Conservation (phyloP, 176 grass and related monocot genomes). For the Zoysia pacifica region DNA sequence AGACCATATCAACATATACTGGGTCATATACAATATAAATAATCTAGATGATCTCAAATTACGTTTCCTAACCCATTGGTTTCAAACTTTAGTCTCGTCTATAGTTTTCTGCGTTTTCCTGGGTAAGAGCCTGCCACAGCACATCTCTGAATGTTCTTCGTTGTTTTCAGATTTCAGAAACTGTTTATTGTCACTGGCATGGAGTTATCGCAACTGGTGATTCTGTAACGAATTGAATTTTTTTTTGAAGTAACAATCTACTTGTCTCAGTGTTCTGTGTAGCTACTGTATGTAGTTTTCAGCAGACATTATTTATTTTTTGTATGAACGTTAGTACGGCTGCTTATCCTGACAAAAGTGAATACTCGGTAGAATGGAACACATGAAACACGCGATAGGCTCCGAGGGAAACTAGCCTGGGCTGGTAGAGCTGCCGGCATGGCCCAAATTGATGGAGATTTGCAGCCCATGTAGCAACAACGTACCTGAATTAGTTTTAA, state of each 20-base stretch:
- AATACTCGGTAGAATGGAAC: neutral
- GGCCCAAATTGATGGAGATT: neutral
- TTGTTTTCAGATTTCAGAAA: constrained; percentile 42
- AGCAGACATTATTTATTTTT: neutral
- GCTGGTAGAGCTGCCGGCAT: neutral
- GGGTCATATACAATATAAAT: neutral
- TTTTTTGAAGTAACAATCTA: constrained; percentile 37
- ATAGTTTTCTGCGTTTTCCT: constrained; percentile 40
- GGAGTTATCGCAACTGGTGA: constrained; percentile 21
- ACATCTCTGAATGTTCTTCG: constrained; percentile 43
- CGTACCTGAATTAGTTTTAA: neutral
- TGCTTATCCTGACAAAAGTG: neutral
- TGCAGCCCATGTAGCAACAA: neutral
- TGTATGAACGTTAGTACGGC: neutral
- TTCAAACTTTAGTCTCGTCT: constrained; percentile 39
- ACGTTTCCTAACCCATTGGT: constrained; percentile 62
- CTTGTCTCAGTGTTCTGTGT: neutral
- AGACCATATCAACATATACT: neutral
- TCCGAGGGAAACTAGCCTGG: no score
- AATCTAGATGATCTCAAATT: constrained; percentile 39
- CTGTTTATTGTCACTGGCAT: constrained; percentile 25
- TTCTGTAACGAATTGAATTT: constrained; percentile 47
- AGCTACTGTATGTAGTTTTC: neutral
- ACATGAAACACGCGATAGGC: neutral
- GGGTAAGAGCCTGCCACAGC: constrained; percentile 25